Evolutionary conservation across 768 basidiomycete species (phyloP).

Genomic region (Cystobasidium onofrii): DNA sequence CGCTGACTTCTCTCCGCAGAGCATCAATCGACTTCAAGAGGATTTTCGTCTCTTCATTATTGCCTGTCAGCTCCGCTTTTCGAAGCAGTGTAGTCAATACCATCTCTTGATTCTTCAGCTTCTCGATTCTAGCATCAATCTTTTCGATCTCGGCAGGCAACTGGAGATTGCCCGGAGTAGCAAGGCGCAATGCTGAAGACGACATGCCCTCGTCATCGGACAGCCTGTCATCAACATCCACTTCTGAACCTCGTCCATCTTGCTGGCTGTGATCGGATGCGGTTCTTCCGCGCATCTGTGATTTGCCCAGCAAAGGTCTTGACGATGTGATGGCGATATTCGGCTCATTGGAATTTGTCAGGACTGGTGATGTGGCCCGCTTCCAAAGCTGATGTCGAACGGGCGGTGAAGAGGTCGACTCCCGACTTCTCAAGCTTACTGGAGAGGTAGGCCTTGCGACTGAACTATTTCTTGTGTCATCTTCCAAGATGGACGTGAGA

Average conservation of each 20-base stretch:
- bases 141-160: conserved; percentile 77
- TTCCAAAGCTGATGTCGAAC: not conserved
- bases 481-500: conserved; percentile 86
- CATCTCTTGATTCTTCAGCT: conserved; percentile 67
- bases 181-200: conserved; percentile 58
- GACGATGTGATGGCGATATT: not conserved
- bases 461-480: conserved; percentile 51
- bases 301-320: not conserved
- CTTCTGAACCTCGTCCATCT: conserved; percentile 43
- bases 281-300: not conserved
- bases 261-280: not conserved
- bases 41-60: conserved; percentile 72
- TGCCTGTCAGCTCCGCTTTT: conserved; percentile 89
- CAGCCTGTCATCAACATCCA: conserved; percentile 46
- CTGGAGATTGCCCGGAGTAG: conserved; percentile 81
- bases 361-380: not conserved
- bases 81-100: conserved; percentile 82
- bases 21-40: conserved; percentile 72
- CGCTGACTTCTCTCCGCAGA: conserved; percentile 70
- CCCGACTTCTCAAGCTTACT: conserved; percentile 8
- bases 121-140: conserved; percentile 64
- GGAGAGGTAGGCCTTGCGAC: not conserved
- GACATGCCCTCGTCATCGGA: conserved; percentile 45
- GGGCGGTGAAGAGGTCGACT: not conserved
- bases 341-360: not conserved